These are phyloP conservation scores for Chimonanthus praecox DNA, from an alignment of 164 flowering plant genomes.

Conservation along the genomic window DNA sequence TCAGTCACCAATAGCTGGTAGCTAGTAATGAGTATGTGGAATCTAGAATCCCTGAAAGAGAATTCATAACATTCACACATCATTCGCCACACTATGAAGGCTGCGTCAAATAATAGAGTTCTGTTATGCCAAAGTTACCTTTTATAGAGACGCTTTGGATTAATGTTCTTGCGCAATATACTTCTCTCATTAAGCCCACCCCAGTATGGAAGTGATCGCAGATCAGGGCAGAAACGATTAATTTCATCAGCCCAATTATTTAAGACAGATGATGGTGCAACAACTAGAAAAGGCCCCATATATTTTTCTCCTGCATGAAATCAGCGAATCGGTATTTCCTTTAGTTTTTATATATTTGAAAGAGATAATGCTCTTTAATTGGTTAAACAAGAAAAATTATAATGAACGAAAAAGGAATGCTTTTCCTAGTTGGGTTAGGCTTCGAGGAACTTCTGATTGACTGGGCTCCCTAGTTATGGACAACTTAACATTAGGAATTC, in stretches of 20 bases:
- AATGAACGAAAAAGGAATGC: too few relatives aligned
- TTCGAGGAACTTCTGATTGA: too few relatives aligned
- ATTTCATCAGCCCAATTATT: conserved; percentile 99
- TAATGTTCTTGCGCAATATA: conserved; percentile 81
- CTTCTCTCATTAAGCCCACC: conserved; percentile 84
- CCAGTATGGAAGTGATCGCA: conserved; percentile 97
- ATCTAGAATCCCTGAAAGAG: conserved; percentile 78
- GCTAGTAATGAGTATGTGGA: conserved; percentile 95
- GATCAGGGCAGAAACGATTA: conserved; percentile 91
- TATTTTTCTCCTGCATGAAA: conserved; percentile 78
- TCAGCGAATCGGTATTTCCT: too few relatives aligned
- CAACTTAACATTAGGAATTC: too few relatives aligned
- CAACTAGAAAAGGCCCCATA: conserved; percentile 99
- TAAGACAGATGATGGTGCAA: conserved; percentile 98
- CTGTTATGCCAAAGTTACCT: conserved; percentile 35
- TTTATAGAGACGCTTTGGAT: conserved; percentile 90
- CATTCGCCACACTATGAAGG: background rate
- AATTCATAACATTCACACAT: background rate
- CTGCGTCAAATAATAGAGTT: background rate
- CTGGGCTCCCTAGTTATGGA: too few relatives aligned
- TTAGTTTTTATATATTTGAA: too few relatives aligned
- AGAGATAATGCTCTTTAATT: too few relatives aligned
- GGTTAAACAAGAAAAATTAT: too few relatives aligned
- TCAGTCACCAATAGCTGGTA: conserved; percentile 87
- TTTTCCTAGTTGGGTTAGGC: too few relatives aligned